Conservation (phyloP, 2,329 filamentous ascomycete species). For the Plenodomus tracheiphilus region DNA sequence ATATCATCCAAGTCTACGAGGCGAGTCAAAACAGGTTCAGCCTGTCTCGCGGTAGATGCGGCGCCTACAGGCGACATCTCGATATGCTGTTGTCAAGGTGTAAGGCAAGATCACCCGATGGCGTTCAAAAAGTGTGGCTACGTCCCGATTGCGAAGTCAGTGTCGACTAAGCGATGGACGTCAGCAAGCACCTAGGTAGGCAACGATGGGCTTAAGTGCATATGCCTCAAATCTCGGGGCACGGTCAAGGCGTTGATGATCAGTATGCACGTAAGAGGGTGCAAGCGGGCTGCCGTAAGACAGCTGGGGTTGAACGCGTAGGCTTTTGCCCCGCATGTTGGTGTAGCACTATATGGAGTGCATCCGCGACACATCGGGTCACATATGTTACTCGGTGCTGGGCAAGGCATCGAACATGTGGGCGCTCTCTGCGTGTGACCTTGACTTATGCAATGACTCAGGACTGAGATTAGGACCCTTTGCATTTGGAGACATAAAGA, state of each 20-base stretch:
- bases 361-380: slow-evolving; percentile 8
- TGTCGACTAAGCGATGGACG: slow-evolving; percentile 1
- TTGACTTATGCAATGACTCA: too few relatives aligned
- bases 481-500: too few relatives aligned
- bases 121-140: neutral
- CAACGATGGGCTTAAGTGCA: slow-evolving; percentile 6
- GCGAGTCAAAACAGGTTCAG: slow-evolving; percentile 47
- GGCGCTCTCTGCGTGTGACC: too few relatives aligned
- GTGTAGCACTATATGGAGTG: slow-evolving; percentile 1
- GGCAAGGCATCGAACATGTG: too few relatives aligned
- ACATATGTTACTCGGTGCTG: too few relatives aligned
- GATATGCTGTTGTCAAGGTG: neutral
- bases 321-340: slow-evolving; percentile 16
- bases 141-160: neutral
- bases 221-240: slow-evolving; percentile 10
- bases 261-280: slow-evolving; percentile 8
- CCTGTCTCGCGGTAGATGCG: slow-evolving; percentile 16
- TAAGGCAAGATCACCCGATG: neutral
- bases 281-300: slow-evolving; percentile 1
- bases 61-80: slow-evolving; percentile 21
- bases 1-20: slow-evolving; percentile 46
- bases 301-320: slow-evolving; percentile 4
- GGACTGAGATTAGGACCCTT: too few relatives aligned
- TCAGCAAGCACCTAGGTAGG: slow-evolving; percentile 4
- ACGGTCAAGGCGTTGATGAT: slow-evolving; percentile 4